A percentile compares a stretch with the other conserved stretches of the same genome.
phyloP scores from a whole-genome alignment of 768 basidiomycete genomes.

The Kwoniella sp. region DNA sequence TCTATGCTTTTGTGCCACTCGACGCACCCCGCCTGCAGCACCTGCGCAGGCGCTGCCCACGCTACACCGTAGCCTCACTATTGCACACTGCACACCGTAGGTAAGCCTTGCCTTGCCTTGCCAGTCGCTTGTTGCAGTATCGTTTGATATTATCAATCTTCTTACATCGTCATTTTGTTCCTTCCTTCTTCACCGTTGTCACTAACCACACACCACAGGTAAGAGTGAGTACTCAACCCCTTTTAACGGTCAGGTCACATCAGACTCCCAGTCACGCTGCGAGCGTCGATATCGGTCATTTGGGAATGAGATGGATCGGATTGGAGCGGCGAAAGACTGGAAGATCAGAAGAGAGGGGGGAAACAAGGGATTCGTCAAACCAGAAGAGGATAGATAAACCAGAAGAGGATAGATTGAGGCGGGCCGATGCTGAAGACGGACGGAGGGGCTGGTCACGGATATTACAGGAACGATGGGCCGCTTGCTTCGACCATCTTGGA shows the following conservation, averaged over 20 bases:
- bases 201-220: conserved; percentile 13
- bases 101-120: background rate
- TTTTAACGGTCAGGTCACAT: no score
- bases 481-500: no score
- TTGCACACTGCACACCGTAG: background rate
- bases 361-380: background rate
- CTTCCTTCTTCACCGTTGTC: conserved; percentile 1
- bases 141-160: background rate
- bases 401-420: conserved; percentile 4
- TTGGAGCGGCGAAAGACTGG: background rate
- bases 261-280: background rate
- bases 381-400: conserved; percentile 11
- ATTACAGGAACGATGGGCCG: no score
- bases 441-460: no score
- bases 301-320: background rate
- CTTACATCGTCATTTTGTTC: background rate
- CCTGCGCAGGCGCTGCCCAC: no score
- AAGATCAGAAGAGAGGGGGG: background rate
- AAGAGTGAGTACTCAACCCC: conserved; percentile 18
- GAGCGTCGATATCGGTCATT: no score
- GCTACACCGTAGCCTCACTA: background rate
- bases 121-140: background rate
- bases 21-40: no score
- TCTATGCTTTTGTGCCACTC: background rate
- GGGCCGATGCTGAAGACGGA: no score